A percentile compares a stretch with the other conserved stretches of the same genome.
Conservation (phyloP, 345 rosid species). For the Syzygium aqueum region DNA sequence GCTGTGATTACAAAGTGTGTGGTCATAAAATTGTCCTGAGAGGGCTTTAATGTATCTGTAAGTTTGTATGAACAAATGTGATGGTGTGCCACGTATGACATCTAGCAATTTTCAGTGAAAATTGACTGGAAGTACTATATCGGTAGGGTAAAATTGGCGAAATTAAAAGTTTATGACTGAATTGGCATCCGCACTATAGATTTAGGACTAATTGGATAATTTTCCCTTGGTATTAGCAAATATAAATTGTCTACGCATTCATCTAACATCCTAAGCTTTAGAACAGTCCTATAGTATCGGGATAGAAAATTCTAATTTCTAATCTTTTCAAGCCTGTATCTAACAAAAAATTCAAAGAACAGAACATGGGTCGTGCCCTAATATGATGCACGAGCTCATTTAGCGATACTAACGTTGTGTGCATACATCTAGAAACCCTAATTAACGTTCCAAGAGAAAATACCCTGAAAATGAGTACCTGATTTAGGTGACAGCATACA, state of each 20-base stretch:
- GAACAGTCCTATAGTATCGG: not conserved
- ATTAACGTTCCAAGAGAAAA: not conserved
- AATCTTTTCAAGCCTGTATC: not conserved
- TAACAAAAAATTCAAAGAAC: not conserved
- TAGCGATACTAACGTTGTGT: not conserved
- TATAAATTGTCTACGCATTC: not conserved
- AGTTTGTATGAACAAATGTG: not conserved
- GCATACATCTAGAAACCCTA: not conserved
- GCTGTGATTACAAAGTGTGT: not conserved
- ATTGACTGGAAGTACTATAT: not conserved
- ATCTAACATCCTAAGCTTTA: not conserved
- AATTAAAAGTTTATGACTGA: not conserved
- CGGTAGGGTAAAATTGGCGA: not conserved
- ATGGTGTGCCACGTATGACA: accelerated
- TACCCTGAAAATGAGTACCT: not conserved
- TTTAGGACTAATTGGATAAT: not conserved
- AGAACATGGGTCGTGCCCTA: not conserved
- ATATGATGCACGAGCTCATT: not conserved
- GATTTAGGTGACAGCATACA: not conserved
- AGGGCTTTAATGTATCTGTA: not conserved
- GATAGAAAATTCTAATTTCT: not conserved
- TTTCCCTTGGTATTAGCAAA: not conserved
- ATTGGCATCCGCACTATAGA: not conserved
- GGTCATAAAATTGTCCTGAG: not conserved
- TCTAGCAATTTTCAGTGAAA: accelerated